Base-by-base conservation (phyloP, 1,284 basidiomycete genomes). In the Pseudozyma sp. region DNA sequence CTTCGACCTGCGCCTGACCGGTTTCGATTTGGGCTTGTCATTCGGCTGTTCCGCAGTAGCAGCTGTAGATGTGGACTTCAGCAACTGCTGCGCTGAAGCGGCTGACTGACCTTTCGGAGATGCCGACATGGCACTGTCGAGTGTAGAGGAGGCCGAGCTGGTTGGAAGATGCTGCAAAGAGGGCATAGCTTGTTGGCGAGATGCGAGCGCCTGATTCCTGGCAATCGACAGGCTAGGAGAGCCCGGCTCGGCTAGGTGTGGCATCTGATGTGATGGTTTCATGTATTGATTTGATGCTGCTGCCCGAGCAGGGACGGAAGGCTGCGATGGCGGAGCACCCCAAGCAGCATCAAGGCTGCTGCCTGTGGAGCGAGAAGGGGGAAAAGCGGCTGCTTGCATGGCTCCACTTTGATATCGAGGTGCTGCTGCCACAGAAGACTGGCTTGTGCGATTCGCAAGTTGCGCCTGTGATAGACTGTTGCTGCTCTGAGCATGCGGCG, bases 301-400 rank as follows among this genome's bases (percentile, higher is more conserved):
- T 14, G 55, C 47, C 19, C 51, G 62, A 14, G 45, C 16, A 16
- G 47, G 18, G 9, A 13, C 9, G 8, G 59, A 49, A 7, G 57
- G 48, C 2, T 39, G 62, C 3, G 62, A 40, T 34, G 58, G 45
- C 14, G 45, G 50, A 34, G 21, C 39, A 8, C 57, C 58, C 68
- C 68, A 70, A 25, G 55, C 68, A 18, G 62, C 62, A 39, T 70
- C 68, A 19, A 70, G 62, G 40, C 68, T 70, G 55, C 58, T 70
- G 53, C 54, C 68, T 12, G 62, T 57, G 3, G 62, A 61, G 11
- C 39, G 10, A 12, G 47, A 21, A 2, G 58, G 21, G n/a, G 53
- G 54, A 14, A 36, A 31, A 13, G 47, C 42, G 2, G n/a, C 44
- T 31, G 61, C 3, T 12, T 19, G 61, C 39, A 54, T 48, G 35